Base-by-base conservation (phyloP, 164 flowering plant species). In the Berberis vulgaris region DNA sequence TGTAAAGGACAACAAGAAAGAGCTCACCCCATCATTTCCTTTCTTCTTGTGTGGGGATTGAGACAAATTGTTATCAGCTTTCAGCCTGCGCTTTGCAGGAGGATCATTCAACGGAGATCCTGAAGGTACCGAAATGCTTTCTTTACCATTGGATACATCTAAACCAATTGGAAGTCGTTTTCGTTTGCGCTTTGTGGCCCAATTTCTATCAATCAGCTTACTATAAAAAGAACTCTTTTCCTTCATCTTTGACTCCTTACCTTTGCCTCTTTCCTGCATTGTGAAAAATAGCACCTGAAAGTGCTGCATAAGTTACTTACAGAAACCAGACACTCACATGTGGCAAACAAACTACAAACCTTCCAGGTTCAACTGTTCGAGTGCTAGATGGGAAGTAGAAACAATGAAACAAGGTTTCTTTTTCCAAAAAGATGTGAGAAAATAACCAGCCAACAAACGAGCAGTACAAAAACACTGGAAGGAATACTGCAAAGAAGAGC, bases 21-120 rank as follows among this genome's bases (percentile, higher is more conserved):
- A 73, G 61, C 85, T 81, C 65, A 95, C 99, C 84, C 99, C 99
- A 79, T 95, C 99, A 76, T 85, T 75, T 72, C 99, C 99, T 72
- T 85, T 95, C 76, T 75, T 86, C 78, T 91, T 95, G 57, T 72
- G 58, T 63, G 78, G 64, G 67, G 77, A 77, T 54, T 55, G 82
- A 66, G 73, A 72, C 63, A 69, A 62, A 56, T 44, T 74, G 52
- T 59, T 54, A 55, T 76, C 85, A 67, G 59, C 60, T 60, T 80
- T 84, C 64, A 72, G 65, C 66, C 64, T 72, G 9, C 67, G 80
- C 66, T 77, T 87, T 9, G 78, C 73, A 63, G 76, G 80, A 68
- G 83, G 68, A 43, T 70, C 41, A 67, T 54, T 78, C 64, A 69
- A 77, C 39, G 71, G 73, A 73, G 83, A 73, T 64, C 84, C 91